Conservation (phyloP, 768 basidiomycete species). For the Leccinum obscurum region DNA sequence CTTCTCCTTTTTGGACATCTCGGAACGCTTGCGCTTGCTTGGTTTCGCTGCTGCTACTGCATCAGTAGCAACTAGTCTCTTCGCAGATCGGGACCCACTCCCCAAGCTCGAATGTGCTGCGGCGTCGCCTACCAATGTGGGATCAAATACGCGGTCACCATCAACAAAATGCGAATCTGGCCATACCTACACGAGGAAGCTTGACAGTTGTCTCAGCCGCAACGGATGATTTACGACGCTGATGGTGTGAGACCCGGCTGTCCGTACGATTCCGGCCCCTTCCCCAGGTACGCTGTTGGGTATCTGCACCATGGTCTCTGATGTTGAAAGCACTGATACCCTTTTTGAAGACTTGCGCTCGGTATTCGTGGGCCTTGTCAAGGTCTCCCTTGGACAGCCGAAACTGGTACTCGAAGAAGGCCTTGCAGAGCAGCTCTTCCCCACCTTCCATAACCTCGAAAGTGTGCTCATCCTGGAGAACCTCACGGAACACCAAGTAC, state of each 20-base stretch:
- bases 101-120: not conserved
- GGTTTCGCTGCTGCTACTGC: not conserved
- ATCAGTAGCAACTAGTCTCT: not conserved
- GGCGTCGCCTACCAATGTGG: conserved; percentile 1
- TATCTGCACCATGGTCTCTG: not conserved
- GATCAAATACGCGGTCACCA: not conserved
- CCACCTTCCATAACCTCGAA: conserved; percentile 11
- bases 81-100: not conserved
- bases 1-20: conserved; percentile 4
- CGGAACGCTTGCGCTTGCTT: not conserved
- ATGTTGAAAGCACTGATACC: conserved; percentile 15
- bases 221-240: not conserved
- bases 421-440: conserved; percentile 12
- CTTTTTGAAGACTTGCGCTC: not conserved
- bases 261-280: not conserved
- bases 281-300: not conserved
- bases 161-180: not conserved
- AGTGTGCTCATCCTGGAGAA: not conserved
- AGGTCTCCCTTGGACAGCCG: not conserved
- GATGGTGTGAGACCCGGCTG: not conserved
- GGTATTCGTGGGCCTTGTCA: not conserved
- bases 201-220: not conserved
- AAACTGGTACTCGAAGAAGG: conserved; percentile 25
- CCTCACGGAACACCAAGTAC: conserved; percentile 6
- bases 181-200: conserved; percentile 12